Conservation (phyloP, 1,284 basidiomycete species). For the Rhodotorula sp. region DNA sequence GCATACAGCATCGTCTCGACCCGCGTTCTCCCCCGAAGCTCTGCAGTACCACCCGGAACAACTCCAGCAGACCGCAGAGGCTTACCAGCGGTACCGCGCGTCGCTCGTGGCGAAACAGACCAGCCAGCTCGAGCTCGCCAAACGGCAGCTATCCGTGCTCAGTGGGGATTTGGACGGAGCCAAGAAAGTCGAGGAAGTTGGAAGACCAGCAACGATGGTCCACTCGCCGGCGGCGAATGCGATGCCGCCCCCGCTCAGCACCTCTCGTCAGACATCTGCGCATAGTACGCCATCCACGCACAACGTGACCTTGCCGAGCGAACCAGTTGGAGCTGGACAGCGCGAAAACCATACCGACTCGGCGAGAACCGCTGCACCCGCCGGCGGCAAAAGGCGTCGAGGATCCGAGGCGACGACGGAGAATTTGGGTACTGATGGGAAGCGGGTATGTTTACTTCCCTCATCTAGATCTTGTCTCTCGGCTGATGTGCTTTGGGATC, state of each 20-base stretch:
- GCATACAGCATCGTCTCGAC: neutral
- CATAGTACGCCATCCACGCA: neutral
- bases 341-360: neutral
- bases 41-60: slow-evolving; percentile 7
- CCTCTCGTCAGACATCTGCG: neutral
- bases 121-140: slow-evolving; percentile 1
- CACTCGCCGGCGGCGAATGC: no score
- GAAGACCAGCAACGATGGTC: neutral
- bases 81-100: slow-evolving; percentile 9
- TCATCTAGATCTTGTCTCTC: no score
- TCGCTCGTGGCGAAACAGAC: slow-evolving; percentile 7
- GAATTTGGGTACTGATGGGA: no score
- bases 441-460: no score
- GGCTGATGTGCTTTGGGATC: no score
- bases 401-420: no score
- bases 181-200: neutral
- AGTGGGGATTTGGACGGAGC: neutral
- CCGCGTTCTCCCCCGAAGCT: neutral
- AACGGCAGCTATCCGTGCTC: neutral
- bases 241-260: neutral
- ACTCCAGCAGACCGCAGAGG: slow-evolving; percentile 2
- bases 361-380: neutral
- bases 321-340: neutral
- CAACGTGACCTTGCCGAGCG: neutral
- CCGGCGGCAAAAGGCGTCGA: no score